Conservation (phyloP, 2,329 filamentous ascomycete genomes). For the Xylariales sp. region DNA sequence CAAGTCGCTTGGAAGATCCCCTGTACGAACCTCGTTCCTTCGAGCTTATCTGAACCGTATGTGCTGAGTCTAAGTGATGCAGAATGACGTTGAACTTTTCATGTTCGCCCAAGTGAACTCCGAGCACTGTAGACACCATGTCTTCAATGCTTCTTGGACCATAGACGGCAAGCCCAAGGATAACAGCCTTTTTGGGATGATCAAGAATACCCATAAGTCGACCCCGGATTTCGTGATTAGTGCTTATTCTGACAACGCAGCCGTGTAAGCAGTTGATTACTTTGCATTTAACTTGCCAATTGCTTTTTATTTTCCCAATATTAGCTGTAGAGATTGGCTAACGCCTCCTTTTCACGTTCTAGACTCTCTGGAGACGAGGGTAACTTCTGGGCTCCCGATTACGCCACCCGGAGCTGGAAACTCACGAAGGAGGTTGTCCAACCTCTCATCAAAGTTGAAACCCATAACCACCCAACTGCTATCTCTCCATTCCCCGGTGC, state of each 20-base stretch:
- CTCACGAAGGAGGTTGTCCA: slow-evolving; percentile 83
- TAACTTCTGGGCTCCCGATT: slow-evolving; percentile 83
- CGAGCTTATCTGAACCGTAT: slow-evolving; percentile 42
- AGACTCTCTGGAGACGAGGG: slow-evolving; percentile 63
- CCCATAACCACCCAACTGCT: slow-evolving; percentile 91
- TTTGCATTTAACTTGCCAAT: no score
- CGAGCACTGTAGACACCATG: slow-evolving; percentile 72
- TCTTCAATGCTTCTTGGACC: slow-evolving; percentile 95
- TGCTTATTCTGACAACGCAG: slow-evolving; percentile 96
- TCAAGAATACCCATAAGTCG: slow-evolving; percentile 86
- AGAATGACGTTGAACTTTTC: slow-evolving; percentile 92
- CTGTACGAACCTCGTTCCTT: slow-evolving; percentile 41
- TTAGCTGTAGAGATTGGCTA: no score
- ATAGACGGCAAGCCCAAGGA: slow-evolving; percentile 82
- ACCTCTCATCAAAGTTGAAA: slow-evolving; percentile 91
- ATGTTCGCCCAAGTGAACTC: slow-evolving; percentile 99
- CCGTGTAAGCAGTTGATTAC: no score
- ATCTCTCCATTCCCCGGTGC: slow-evolving; percentile 77
- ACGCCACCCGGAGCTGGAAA: slow-evolving; percentile 81
- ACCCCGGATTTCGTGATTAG: slow-evolving; percentile 82
- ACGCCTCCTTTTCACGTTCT: no score
- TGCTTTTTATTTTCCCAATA: no score
- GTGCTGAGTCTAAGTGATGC: slow-evolving; percentile 22
- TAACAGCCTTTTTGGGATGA: slow-evolving; percentile 90
- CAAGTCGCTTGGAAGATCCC: slow-evolving; percentile 54